A percentile compares a stretch with the other conserved stretches of the same genome.
phyloP scores from a whole-genome alignment of 345 rosid genomes.

The Gynandropsis gynandra region DNA sequence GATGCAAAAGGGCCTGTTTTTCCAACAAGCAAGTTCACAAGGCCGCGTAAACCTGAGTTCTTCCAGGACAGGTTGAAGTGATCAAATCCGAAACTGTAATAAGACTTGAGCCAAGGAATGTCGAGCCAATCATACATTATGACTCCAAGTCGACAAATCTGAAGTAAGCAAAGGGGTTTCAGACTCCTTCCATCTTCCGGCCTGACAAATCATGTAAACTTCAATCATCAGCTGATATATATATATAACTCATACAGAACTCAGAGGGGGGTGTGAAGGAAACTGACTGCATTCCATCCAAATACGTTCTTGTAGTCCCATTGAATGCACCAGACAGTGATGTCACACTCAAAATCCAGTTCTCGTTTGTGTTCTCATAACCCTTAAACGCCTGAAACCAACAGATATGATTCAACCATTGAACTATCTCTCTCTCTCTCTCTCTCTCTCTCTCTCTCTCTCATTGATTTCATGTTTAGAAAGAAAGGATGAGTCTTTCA shows the following conservation, averaged over 20 bases:
- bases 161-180: constrained; percentile 70
- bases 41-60: constrained; percentile 63
- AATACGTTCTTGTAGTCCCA: constrained; percentile 84
- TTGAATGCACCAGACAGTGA: constrained; percentile 94
- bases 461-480: neutral
- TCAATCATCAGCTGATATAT: too few relatives aligned
- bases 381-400: constrained; percentile 62
- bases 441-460: too few relatives aligned
- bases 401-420: constrained; percentile 6
- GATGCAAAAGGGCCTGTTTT: constrained; percentile 71
- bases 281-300: constrained; percentile 92
- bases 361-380: constrained; percentile 69
- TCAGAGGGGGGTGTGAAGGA: constrained; percentile 2
- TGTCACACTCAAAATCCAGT: constrained; percentile 91
- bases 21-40: constrained; percentile 59
- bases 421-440: neutral
- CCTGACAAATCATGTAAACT: constrained; percentile 35
- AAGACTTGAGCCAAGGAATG: constrained; percentile 71
- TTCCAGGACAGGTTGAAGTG: constrained; percentile 80
- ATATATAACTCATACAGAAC: too few relatives aligned
- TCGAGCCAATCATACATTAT: constrained; percentile 91
- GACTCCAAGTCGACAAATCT: constrained; percentile 71
- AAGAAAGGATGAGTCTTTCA: constrained; percentile 13
- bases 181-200: constrained; percentile 76
- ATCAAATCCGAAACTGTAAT: constrained; percentile 91